Evolutionary conservation across 2,329 filamentous ascomycete genomes (phyloP).

Genomic region (Ophiostoma sp.): DNA sequence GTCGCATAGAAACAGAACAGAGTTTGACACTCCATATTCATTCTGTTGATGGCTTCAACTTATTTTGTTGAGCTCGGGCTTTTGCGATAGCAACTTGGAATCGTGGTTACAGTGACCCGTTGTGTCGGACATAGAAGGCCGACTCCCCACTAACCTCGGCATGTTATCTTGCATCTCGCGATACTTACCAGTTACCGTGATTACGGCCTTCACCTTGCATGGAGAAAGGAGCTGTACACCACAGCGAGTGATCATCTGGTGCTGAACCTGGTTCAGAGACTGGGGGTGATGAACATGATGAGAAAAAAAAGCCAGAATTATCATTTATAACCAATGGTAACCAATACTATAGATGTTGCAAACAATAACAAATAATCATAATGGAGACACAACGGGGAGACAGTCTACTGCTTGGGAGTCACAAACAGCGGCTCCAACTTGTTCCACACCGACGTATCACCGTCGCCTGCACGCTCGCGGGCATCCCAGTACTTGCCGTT

Average conservation of each 20-base stretch:
- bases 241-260: not conserved
- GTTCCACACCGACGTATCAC: constrained; percentile 58
- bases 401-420: not conserved
- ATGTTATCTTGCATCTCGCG: not conserved
- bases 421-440: constrained; percentile 67
- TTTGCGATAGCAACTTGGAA: not conserved
- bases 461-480: constrained; percentile 59
- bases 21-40: too few species aligned
- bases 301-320: not conserved
- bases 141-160: constrained; percentile 3
- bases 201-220: not conserved
- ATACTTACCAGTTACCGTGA: not conserved
- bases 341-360: not conserved
- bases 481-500: constrained; percentile 83
- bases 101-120: not conserved
- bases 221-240: not conserved
- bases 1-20: too few species aligned
- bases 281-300: not conserved
- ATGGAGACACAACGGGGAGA: not conserved
- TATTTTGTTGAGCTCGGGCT: not conserved
- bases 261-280: too few species aligned
- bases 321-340: not conserved
- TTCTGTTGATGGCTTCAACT: not conserved
- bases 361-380: not conserved
- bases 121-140: not conserved